Percentiles rank a stretch among this genome's conserved stretches.
Evolutionary conservation across 768 basidiomycete species (phyloP).

Genomic region (Hygrophoropsis aurantiaca): DNA sequence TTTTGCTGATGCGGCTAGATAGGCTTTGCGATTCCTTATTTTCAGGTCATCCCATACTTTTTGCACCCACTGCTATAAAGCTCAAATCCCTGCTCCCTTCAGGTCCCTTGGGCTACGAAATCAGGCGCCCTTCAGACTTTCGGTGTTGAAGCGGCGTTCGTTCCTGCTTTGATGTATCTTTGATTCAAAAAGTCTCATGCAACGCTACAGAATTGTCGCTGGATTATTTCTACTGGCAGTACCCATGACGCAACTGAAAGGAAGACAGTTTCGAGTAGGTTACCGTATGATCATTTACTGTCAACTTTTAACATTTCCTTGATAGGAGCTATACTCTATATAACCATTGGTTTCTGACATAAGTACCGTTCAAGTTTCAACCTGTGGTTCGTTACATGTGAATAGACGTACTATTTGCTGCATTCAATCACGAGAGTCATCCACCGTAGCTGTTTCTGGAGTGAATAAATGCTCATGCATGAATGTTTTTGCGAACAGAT

Average conservation of each 20-base stretch:
- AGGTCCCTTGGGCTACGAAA: constrained; percentile 33
- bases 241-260: constrained; percentile 35
- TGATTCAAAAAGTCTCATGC: not conserved
- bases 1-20: not conserved
- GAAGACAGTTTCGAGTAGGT: constrained; percentile 34
- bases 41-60: constrained; percentile 32
- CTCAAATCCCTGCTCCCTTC: too few relatives aligned
- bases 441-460: too few relatives aligned
- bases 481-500: too few relatives aligned
- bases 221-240: constrained; percentile 37
- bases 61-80: too few relatives aligned
- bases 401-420: too few relatives aligned
- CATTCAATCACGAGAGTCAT: too few relatives aligned
- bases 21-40: constrained; percentile 41
- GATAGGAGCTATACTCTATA: not conserved
- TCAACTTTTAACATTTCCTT: not conserved
- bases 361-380: too few relatives aligned
- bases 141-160: constrained; percentile 40
- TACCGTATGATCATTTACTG: not conserved
- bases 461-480: too few relatives aligned
- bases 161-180: constrained; percentile 1
- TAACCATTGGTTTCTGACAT: not conserved
- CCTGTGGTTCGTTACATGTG: too few relatives aligned
- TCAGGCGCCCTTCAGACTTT: constrained; percentile 33
- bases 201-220: constrained; percentile 23